Evolutionary conservation across 805 yeast species (phyloP).

Genomic region (Teunomyces lycoperdinae): DNA sequence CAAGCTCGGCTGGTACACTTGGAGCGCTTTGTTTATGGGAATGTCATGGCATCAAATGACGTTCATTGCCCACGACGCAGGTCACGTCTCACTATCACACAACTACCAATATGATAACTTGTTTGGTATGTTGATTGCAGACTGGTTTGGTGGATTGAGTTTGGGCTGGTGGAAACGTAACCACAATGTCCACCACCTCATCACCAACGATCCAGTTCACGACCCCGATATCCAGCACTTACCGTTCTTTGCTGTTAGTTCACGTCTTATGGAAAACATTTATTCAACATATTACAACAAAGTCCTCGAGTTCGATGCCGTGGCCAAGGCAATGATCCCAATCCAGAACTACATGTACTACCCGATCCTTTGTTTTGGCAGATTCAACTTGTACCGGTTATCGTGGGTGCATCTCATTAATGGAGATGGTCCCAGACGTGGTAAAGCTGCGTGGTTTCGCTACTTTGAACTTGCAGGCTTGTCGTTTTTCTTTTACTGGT

Average conservation of each 20-base stretch:
- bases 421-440: slow-evolving; percentile 79
- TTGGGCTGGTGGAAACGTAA: slow-evolving; percentile 94
- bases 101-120: slow-evolving; percentile 72
- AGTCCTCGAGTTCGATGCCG: slow-evolving; percentile 61
- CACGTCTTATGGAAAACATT: slow-evolving; percentile 62
- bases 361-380: slow-evolving; percentile 75
- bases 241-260: slow-evolving; percentile 86
- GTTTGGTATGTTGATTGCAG: slow-evolving; percentile 70
- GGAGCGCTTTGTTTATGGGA: slow-evolving; percentile 68
- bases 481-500: slow-evolving; percentile 74
- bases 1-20: slow-evolving; percentile 40
- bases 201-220: slow-evolving; percentile 91
- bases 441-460: slow-evolving; percentile 84
- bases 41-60: slow-evolving; percentile 87
- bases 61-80: slow-evolving; percentile 88
- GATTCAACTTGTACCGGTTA: slow-evolving; percentile 79
- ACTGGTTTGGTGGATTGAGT: slow-evolving; percentile 83
- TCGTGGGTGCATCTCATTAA: slow-evolving; percentile 73
- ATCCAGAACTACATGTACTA: slow-evolving; percentile 71
- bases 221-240: slow-evolving; percentile 94
- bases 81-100: slow-evolving; percentile 82
- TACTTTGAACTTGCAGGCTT: slow-evolving; percentile 75
- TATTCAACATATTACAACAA: slow-evolving; percentile 80
- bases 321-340: slow-evolving; percentile 58
- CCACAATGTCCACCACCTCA: slow-evolving; percentile 88